phyloP scores from a whole-genome alignment of 75 land plant species.

The Larix kaempferi region DNA sequence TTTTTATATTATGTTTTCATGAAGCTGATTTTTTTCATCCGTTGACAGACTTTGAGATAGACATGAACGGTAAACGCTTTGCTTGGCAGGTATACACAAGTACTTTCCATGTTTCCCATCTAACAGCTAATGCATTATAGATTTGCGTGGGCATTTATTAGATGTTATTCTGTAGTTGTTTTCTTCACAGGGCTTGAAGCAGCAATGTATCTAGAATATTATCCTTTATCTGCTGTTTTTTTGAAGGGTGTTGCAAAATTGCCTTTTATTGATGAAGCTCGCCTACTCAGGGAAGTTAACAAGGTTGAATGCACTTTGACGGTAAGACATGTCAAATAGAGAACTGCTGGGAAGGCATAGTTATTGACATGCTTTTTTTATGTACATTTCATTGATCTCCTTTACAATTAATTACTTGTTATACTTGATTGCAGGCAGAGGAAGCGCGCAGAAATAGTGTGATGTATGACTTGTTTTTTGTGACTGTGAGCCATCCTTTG shows the following conservation, averaged over 20 bases:
- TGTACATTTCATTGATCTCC: too few relatives aligned
- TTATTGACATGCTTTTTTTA: constrained; percentile 2
- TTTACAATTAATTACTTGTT: too few relatives aligned
- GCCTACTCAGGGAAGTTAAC: constrained; percentile 26
- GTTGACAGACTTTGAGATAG: constrained; percentile 84
- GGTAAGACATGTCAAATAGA: constrained; percentile 1
- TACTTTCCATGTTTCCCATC: constrained; percentile 1
- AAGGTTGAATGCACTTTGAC: constrained; percentile 30
- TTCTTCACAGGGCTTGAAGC: neutral
- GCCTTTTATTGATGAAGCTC: constrained; percentile 36
- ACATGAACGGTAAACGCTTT: constrained; percentile 96
- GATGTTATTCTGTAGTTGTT: neutral
- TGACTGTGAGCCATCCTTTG: constrained; percentile 21
- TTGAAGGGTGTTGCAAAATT: constrained; percentile 35
- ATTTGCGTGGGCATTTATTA: neutral
- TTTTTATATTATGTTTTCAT: neutral
- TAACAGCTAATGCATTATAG: neutral
- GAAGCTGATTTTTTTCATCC: neutral
- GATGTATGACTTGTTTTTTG: neutral
- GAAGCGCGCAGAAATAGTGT: constrained; percentile 28
- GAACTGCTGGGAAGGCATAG: too few relatives aligned
- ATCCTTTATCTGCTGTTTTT: neutral
- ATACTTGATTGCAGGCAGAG: neutral
- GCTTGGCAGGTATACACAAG: constrained; percentile 80
- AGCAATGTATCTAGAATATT: neutral